Base-by-base conservation (phyloP, 129 eudicot genomes). In the Centrapalus pauciflorus region DNA sequence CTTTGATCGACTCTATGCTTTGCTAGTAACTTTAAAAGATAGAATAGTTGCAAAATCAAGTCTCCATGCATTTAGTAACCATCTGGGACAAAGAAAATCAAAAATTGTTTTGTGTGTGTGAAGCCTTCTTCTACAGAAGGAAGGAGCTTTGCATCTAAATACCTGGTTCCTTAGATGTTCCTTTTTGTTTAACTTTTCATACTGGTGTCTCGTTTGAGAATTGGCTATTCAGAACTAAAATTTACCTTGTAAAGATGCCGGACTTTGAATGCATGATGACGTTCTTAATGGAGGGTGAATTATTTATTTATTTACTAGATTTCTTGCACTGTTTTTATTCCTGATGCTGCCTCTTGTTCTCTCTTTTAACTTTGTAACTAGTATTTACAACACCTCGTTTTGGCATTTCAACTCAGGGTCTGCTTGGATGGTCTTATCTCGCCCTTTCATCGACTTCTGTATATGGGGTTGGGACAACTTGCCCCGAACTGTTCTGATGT, bases 401-500 rank as follows among this genome's bases (percentile, higher is more conserved):
- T 17, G 37, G 32, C 29, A 8, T 54, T 61, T 74, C 46, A 24
- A 40, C 77, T 20, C 66, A 87, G 95, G 95, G 8, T 87, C 95
- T 9, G 95, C 95, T 11, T 87, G 95, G 95, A 77, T 82, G 81
- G 88, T 64, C 11, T 67, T 87, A 20, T 80, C 95, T 46, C 85
- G 91, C 26, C 83, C 91, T 5, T 88, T 84, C 63, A 56, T 88
- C 0, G 88, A 88, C 62, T 88, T 76, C 50, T 79, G 82, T 55
- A 68, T 88, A 55, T 82, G 84, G 91, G 95, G 90, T 51, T 87
- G 87, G 85, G 88, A 87, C 82, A 87, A 87, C 74, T 71, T 87
- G 10, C 95, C 95, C 7, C 65, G 91, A 71, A 88, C 86, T 0
- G 79, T 75, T 60, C 88, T 88, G 10, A 79, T 88, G 88, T 88